Evolutionary conservation across 2,329 filamentous ascomycete genomes (phyloP).

Genomic region (Coleophoma crateriformis): DNA sequence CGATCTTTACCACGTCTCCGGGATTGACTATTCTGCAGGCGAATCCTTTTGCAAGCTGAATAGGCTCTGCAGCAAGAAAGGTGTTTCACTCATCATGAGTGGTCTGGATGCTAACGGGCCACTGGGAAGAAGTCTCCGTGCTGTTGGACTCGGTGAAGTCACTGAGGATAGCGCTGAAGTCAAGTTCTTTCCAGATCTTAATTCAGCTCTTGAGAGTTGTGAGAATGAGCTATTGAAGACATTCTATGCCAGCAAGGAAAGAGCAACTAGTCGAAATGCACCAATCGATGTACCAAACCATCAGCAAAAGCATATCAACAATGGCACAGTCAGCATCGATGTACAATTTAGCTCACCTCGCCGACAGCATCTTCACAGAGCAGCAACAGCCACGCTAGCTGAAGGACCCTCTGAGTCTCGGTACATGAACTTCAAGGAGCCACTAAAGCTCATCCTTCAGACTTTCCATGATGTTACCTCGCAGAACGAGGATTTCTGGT

Average conservation of each 20-base stretch:
- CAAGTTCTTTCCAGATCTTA: slow-evolving; percentile 80
- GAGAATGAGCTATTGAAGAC: slow-evolving; percentile 89
- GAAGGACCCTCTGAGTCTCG: slow-evolving; percentile 55
- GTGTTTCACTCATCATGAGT: slow-evolving; percentile 76
- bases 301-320: slow-evolving; percentile 7
- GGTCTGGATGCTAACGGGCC: slow-evolving; percentile 72
- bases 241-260: slow-evolving; percentile 66
- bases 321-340: slow-evolving; percentile 40
- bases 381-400: slow-evolving; percentile 69
- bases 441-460: slow-evolving; percentile 84
- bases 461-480: slow-evolving; percentile 87
- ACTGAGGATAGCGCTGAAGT: slow-evolving; percentile 60
- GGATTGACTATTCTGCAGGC: slow-evolving; percentile 91
- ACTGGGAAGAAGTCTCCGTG: slow-evolving; percentile 72
- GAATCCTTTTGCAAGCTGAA: slow-evolving; percentile 94
- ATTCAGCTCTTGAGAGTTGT: slow-evolving; percentile 87
- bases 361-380: slow-evolving; percentile 68
- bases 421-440: slow-evolving; percentile 86
- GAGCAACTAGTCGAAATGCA: slow-evolving; percentile 35
- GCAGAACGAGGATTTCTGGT: slow-evolving; percentile 95
- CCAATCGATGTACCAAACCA: slow-evolving; percentile 23
- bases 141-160: slow-evolving; percentile 69
- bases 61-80: slow-evolving; percentile 70
- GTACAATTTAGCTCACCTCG: slow-evolving; percentile 69
- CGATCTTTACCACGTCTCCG: slow-evolving; percentile 84